Base-by-base conservation (phyloP, 2,329 filamentous ascomycete genomes). In the Rhynchosporium agropyri region DNA sequence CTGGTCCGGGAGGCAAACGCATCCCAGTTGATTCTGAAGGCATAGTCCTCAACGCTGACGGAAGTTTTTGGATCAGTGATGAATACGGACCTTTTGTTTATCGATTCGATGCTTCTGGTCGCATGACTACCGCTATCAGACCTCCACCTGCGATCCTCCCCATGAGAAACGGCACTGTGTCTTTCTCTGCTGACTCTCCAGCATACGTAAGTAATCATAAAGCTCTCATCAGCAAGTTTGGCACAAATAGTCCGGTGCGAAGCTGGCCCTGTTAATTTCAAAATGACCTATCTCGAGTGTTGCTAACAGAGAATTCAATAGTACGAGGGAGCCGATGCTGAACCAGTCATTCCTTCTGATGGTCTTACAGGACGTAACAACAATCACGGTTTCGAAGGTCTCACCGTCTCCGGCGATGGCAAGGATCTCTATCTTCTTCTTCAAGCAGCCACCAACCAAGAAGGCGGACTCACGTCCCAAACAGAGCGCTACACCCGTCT, bases 361-460 rank as follows among this genome's bases (percentile, higher is more conserved):
- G 84, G 87, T 0, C 78, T 80, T 1, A 81, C 81, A 0, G 89
- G 89, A 12, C 83, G 89, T 26, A 79, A 81, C 60, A 91, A 92
- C 74, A 92, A 92, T 74, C 88, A 90, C 72, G 89, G 89, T n/a
- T 84, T 91, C 55, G 89, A 92, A 74, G 88, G 85, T 0, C 75
- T 92, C 55, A 88, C 86, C 0, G 75, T 83, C n/a, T 85, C 83
- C 3, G 78, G 81, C 0, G 84, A 89, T 67, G 86, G 87, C 9
- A 85, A 84, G 65, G 84, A 79, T 1, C 77, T 91, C 10, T 91
- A 84, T 71, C 82, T 83, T 1, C 79, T 91, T 62, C 77, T 90
- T 28, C 89, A 92, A 72, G 85, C 84, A 1, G 87, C 88, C 0
- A 77, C 85, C 4, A 80, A 83, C 63, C 85, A 89, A 69, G 84